Percentiles rank a stretch among this genome's conserved stretches.
Evolutionary conservation across 768 basidiomycete species (phyloP).

Genomic region (Suillus brevipes): DNA sequence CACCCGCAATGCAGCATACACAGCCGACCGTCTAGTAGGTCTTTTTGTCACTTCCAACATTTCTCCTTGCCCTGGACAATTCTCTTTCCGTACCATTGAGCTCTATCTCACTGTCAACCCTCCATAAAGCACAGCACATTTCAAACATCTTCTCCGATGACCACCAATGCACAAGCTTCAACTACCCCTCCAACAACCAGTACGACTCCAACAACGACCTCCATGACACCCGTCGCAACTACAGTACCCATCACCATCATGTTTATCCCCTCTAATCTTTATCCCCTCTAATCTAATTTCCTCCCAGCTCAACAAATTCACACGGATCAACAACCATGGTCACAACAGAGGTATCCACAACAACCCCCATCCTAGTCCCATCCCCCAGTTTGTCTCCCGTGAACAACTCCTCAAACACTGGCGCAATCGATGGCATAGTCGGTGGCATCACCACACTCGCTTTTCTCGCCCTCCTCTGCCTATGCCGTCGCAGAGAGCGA

Average conservation of each 20-base stretch:
- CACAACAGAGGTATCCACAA: constrained; percentile 20
- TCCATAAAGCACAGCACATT: too few species aligned
- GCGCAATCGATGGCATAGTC: constrained; percentile 51
- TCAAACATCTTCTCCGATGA: not conserved
- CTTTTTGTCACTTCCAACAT: too few species aligned
- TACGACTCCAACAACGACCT: constrained; percentile 1
- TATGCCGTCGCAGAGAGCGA: constrained; percentile 23
- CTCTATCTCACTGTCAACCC: too few species aligned
- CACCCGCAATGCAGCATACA: too few species aligned
- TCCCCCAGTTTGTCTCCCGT: not conserved
- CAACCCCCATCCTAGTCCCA: constrained; percentile 15
- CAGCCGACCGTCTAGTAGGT: too few species aligned
- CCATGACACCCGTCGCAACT: not conserved
- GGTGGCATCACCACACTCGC: constrained; percentile 40
- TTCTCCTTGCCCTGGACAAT: too few species aligned
- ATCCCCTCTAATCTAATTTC: constrained; percentile 7
- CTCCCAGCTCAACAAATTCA: constrained; percentile 23
- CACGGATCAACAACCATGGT: constrained; percentile 21
- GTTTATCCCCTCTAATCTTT: constrained; percentile 17
- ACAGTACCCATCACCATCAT: constrained; percentile 15
- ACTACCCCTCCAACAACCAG: not conserved
- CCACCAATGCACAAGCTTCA: constrained; percentile 3
- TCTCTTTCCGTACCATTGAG: too few species aligned
- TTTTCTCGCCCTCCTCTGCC: constrained; percentile 29
- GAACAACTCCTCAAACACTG: constrained; percentile 19